Evolutionary conservation across 805 yeast species (phyloP).

Genomic region (Hanseniaspora mollemarum): DNA sequence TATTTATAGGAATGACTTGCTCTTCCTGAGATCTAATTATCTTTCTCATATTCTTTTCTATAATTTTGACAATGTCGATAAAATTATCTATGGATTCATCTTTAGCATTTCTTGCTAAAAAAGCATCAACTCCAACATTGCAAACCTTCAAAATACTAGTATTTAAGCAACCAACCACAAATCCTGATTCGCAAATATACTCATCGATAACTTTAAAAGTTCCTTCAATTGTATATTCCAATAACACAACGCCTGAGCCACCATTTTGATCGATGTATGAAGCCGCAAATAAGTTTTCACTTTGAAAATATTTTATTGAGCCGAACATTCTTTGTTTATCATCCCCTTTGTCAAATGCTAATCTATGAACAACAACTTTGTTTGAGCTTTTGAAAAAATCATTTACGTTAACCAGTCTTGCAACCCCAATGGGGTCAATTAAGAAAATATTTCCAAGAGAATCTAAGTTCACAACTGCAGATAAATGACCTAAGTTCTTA

Average conservation of each 20-base stretch:
- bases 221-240: constrained; percentile 8
- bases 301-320: constrained; percentile 2
- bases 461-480: constrained; percentile 11
- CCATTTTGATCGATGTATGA: constrained; percentile 8
- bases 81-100: not conserved
- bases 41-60: constrained; percentile 13
- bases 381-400: constrained; percentile 2
- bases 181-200: constrained; percentile 4
- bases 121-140: constrained; percentile 15
- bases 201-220: constrained; percentile 10
- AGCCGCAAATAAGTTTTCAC: constrained; percentile 11
- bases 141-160: constrained; percentile 6
- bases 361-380: constrained; percentile 9
- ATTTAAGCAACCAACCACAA: constrained; percentile 10
- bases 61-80: not conserved
- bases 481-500: constrained; percentile 11
- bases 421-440: constrained; percentile 15
- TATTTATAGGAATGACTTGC: constrained; percentile 14
- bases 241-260: constrained; percentile 4
- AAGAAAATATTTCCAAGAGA: constrained; percentile 13
- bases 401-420: constrained; percentile 14
- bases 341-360: not conserved
- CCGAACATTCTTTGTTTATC: constrained; percentile 12
- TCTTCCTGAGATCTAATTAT: constrained; percentile 14
- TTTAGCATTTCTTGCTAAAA: constrained; percentile 12